Conservation (phyloP, 176 grass and related monocot genomes). For the Oryza meridionalis region DNA sequence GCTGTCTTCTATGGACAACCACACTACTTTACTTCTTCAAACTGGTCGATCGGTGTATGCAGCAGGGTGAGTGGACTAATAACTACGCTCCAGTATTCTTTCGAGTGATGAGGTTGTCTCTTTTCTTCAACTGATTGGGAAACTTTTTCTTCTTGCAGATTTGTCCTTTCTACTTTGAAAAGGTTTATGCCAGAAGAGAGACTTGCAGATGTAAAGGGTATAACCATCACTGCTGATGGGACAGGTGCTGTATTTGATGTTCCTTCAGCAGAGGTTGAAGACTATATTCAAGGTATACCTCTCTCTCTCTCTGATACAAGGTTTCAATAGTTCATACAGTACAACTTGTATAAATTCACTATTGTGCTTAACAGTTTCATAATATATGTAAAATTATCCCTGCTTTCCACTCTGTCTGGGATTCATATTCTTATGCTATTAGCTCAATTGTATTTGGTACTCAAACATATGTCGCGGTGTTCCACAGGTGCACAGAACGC, state of each 20-base stretch:
- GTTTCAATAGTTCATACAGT: not conserved
- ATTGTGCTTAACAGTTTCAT: no score
- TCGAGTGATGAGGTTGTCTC: not conserved
- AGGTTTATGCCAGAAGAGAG: conserved; percentile 88
- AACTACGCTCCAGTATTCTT: not conserved
- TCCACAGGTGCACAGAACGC: conserved; percentile 63
- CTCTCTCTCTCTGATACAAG: not conserved
- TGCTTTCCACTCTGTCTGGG: not conserved
- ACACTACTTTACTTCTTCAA: conserved; percentile 80
- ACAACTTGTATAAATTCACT: not conserved
- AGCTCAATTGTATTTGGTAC: not conserved
- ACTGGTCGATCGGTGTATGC: conserved; percentile 73
- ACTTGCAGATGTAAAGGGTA: conserved; percentile 70
- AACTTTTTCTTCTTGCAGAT: conserved; percentile 47
- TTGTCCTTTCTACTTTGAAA: conserved; percentile 75
- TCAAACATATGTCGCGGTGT: not conserved
- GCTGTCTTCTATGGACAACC: conserved; percentile 85
- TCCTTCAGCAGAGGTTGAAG: conserved; percentile 73
- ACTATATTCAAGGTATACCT: conserved; percentile 74
- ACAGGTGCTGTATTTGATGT: conserved; percentile 93
- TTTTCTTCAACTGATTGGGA: conserved; percentile 1
- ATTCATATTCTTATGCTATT: not conserved
- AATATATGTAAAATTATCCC: not conserved
- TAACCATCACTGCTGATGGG: conserved; percentile 75
- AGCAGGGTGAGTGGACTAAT: conserved; percentile 62